Conservation (phyloP, 1,139 yeast species). For the Pichia sp. region DNA sequence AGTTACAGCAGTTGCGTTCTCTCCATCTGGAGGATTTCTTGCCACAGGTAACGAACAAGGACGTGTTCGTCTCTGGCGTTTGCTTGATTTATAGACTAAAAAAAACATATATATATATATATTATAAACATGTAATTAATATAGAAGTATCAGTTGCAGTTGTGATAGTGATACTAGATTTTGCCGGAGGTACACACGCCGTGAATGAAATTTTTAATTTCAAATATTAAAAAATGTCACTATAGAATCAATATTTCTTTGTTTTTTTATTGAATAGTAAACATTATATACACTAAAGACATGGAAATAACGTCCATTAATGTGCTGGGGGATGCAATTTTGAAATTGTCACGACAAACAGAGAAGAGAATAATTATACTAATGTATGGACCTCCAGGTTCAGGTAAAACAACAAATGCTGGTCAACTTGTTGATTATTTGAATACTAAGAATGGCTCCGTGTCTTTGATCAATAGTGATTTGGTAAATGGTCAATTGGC, state of each 20-base stretch:
- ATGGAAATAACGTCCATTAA: not conserved
- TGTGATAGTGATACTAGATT: not conserved
- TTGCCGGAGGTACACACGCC: not conserved
- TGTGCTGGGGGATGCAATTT: not conserved
- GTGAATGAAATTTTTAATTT: not conserved
- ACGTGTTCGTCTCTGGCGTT: conserved; percentile 80
- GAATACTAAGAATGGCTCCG: conserved; percentile 23
- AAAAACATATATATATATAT: not conserved
- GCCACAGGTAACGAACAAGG: conserved; percentile 92
- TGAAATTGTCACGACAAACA: not conserved
- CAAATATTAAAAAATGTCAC: not conserved
- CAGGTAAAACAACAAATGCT: conserved; percentile 74
- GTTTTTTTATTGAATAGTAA: not conserved
- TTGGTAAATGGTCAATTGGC: not conserved
- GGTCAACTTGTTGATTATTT: conserved; percentile 36
- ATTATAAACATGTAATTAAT: not conserved
- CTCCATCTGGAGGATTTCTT: conserved; percentile 76
- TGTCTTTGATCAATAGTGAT: not conserved
- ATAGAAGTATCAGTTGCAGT: not conserved
- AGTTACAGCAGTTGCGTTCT: conserved; percentile 76
- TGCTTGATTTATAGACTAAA: conserved; percentile 52
- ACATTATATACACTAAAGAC: not conserved
- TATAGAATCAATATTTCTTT: not conserved
- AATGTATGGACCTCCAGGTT: conserved; percentile 74
- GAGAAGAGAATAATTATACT: conserved; percentile 38